Conservation (phyloP, 345 rosid genomes). For the Populus simonii region DNA sequence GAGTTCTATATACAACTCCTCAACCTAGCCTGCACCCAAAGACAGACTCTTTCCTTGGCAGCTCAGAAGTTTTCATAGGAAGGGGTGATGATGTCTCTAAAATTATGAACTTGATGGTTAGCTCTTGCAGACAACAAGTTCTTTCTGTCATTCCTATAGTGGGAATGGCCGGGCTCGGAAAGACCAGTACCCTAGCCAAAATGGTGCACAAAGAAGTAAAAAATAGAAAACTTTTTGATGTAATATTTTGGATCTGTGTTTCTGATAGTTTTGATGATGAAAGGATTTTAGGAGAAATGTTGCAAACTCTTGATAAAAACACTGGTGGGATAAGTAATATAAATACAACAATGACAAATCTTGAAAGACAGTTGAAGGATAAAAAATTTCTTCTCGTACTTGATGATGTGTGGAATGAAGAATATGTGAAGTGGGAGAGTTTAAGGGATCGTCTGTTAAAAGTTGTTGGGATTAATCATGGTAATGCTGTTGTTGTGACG, state of each 20-base stretch:
- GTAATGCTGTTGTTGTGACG: neutral
- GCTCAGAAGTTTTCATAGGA: conserved; percentile 2
- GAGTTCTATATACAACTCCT: neutral
- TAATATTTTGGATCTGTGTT: conserved; percentile 11
- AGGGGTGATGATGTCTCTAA: conserved; percentile 9
- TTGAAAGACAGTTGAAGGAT: neutral
- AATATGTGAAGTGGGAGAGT: neutral
- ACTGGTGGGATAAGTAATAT: too few relatives aligned
- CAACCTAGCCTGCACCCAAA: neutral
- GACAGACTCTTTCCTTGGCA: conserved; percentile 3
- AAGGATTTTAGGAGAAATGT: neutral
- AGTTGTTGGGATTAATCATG: neutral
- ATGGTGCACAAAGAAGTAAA: neutral
- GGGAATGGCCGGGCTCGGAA: conserved; percentile 24
- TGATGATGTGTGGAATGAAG: conserved; percentile 25
- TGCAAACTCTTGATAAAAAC: neutral
- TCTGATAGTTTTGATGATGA: neutral
- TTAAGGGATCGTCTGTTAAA: too few relatives aligned
- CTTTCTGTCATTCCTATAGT: conserved; percentile 9
- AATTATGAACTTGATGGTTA: conserved; percentile 9
- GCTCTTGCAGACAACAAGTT: too few relatives aligned
- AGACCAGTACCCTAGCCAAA: conserved; percentile 24
- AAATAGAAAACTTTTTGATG: neutral
- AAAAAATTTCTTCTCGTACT: conserved; percentile 15
- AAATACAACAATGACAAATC: neutral